Base-by-base conservation (phyloP, 805 yeast genomes). In the Candida incommunis region DNA sequence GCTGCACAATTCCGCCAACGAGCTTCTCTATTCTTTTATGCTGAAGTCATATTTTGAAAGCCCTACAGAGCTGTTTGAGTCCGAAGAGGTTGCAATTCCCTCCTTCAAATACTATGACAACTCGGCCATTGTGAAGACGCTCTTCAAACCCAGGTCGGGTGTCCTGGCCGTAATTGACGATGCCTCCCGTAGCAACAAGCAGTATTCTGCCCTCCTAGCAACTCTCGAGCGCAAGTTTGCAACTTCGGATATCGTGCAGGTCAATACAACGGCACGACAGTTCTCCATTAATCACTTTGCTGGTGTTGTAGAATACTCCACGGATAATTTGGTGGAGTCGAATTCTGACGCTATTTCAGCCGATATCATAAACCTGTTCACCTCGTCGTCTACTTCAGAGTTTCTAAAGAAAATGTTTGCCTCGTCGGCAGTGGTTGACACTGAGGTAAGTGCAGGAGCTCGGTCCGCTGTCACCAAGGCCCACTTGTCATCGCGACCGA, bases 271-370 rank as follows among this genome's bases (percentile, higher is more conserved):
- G 24, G 64, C 67, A 42, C 58, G 61, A 45, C 72, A 76, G 1
- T 75, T 76, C 51, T 59, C 72, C 7, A 67, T 76, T 7, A 66
- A 72, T 34, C 82, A 76, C 54, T 76, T 71, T 52, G 78, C 78
- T 40, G 81, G 80, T 9, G 69, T 67, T 48, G 79, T 76, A 22
- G 77, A 71, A 50, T 76, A 76, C 52, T 61, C 70, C 29, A 71
- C 71, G 22, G 73, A 69, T 26, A 65, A 66, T 46, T 63, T 79
- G 66, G 57, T 76, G 21, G 70, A 69, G 40, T 72, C 74, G 48
- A 72, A 74, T 50, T 66, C 68, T 22, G 80, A 76, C 51, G 71
- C 75, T 22, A 60, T 67, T 16, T 61, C 68, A 15, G 61, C 67
- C n/a, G 70, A 67, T 43, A 57, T 66, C 27, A 62, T 66, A 46